phyloP scores from a whole-genome alignment of 257 asterid genomes.

The Rhazya stricta region DNA sequence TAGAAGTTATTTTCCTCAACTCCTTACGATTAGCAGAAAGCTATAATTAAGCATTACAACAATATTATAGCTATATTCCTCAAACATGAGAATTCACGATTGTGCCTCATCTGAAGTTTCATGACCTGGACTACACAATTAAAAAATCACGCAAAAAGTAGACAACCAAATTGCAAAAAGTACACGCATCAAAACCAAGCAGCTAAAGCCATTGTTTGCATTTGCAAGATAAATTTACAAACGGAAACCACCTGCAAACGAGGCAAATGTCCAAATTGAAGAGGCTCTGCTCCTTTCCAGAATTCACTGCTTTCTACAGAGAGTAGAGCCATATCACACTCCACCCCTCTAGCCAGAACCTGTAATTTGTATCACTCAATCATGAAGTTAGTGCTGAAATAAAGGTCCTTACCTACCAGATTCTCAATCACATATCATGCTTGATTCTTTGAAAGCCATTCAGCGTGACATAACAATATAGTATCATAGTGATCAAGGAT shows the following conservation, averaged over 20 bases:
- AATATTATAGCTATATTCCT: neutral
- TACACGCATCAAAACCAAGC: neutral
- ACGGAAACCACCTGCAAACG: constrained; percentile 57
- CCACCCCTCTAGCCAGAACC: constrained; percentile 91
- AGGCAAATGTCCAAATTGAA: constrained; percentile 68
- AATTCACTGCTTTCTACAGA: constrained; percentile 73
- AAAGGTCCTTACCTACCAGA: neutral
- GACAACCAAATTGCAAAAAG: neutral
- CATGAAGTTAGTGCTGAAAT: neutral
- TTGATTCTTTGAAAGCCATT: neutral
- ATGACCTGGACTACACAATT: neutral
- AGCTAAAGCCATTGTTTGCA: constrained; percentile 8
- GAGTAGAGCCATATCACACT: constrained; percentile 87
- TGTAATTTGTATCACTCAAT: constrained; percentile 16
- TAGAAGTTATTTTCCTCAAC: neutral
- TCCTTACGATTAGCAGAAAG: neutral
- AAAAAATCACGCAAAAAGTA: neutral
- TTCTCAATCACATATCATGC: neutral
- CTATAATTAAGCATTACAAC: neutral
- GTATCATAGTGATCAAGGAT: neutral
- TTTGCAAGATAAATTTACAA: constrained; percentile 11
- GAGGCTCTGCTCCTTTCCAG: constrained; percentile 85
- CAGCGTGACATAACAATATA: neutral
- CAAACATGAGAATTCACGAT: neutral
- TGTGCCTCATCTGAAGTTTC: neutral